Evolutionary conservation across 768 basidiomycete species (phyloP).

Genomic region (Mycena filopes): DNA sequence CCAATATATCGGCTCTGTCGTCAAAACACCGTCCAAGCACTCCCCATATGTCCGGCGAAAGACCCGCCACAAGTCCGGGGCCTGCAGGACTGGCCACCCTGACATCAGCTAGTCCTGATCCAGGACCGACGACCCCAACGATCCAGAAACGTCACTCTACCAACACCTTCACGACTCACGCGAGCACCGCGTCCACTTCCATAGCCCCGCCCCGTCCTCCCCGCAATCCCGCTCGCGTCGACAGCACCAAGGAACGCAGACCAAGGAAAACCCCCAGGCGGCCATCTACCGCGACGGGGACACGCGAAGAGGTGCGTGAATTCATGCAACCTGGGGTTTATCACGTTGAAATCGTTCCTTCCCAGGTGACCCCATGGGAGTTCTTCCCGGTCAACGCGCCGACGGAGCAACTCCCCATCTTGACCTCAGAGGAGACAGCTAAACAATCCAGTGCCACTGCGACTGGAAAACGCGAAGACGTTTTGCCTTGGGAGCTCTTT

Average conservation of each 20-base stretch:
- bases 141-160: conserved; percentile 47
- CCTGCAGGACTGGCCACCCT: neutral
- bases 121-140: neutral
- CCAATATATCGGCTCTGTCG: neutral
- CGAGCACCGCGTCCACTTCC: conserved; percentile 27
- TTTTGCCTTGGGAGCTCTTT: conserved; percentile 49
- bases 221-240: conserved; percentile 45
- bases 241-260: conserved; percentile 17
- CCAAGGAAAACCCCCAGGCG: conserved; percentile 26
- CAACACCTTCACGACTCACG: conserved; percentile 23
- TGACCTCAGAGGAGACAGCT: conserved; percentile 7
- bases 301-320: conserved; percentile 44
- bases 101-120: neutral
- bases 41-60: conserved; percentile 10
- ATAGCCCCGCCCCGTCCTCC: conserved; percentile 43
- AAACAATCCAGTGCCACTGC: conserved; percentile 20
- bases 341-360: neutral
- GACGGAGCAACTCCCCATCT: conserved; percentile 1
- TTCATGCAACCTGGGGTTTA: neutral
- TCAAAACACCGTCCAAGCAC: no score
- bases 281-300: conserved; percentile 42
- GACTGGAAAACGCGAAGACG: conserved; percentile 43
- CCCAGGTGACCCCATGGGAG: conserved; percentile 40
- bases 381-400: conserved; percentile 37
- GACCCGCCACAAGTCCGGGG: conserved; percentile 29